Percentiles rank a stretch among this genome's conserved stretches.
phyloP scores from a whole-genome alignment of 345 rosid genomes.

The Gossypium mustelinum region DNA sequence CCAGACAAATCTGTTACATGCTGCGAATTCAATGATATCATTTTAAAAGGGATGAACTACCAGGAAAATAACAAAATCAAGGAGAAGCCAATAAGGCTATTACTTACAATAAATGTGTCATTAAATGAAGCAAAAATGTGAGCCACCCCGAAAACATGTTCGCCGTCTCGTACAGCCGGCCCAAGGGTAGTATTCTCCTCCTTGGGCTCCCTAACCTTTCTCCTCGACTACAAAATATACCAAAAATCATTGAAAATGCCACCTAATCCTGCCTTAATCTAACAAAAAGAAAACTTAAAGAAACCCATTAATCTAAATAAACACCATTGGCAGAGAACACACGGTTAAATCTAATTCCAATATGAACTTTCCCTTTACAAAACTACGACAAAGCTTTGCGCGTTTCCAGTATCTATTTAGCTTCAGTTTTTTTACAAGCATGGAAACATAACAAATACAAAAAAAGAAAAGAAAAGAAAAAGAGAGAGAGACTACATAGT shows the following conservation, averaged over 20 bases:
- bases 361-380: background rate
- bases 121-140: conserved; percentile 90
- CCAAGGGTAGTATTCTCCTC: conserved; percentile 78
- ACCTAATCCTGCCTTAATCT: background rate
- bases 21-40: conserved; percentile 29
- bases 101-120: conserved; percentile 83
- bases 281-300: background rate
- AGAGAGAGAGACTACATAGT: background rate
- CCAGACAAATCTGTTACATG: conserved; percentile 88
- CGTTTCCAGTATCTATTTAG: background rate
- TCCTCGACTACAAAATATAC: conserved; percentile 49
- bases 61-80: background rate
- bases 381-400: background rate
- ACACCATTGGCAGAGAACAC: background rate
- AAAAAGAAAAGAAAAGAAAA: background rate
- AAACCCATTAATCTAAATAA: background rate
- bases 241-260: background rate
- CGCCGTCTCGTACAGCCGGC: conserved; percentile 77
- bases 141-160: conserved; percentile 77
- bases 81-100: background rate
- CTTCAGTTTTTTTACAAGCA: background rate
- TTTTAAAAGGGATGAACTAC: background rate
- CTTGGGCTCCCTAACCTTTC: conserved; percentile 78
- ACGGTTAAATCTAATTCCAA: background rate
- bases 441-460: background rate